These are phyloP conservation scores for Leccinum rimulosum DNA, from an alignment of 768 basidiomycete genomes.

Conservation along the genomic window DNA sequence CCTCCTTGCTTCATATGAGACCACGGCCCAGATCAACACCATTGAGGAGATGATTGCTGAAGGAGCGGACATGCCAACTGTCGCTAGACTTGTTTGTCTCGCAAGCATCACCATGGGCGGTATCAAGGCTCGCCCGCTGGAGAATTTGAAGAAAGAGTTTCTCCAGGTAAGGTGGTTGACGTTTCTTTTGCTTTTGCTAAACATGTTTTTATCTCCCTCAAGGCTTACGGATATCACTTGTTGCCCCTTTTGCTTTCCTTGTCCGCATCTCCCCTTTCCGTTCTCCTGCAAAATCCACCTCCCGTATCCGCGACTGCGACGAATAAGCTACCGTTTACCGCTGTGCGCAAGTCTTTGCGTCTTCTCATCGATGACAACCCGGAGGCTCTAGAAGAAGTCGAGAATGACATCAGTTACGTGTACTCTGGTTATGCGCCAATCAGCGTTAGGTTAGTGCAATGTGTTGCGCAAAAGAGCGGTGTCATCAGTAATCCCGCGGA, in stretches of 20 bases:
- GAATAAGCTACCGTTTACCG: slow-evolving; percentile 67
- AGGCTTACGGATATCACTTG: slow-evolving; percentile 76
- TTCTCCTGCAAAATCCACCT: slow-evolving; percentile 66
- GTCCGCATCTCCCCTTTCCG: slow-evolving; percentile 61
- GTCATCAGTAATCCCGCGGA: slow-evolving; percentile 78
- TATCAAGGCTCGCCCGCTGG: slow-evolving; percentile 82
- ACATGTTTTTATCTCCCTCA: slow-evolving; percentile 20
- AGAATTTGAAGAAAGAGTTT: slow-evolving; percentile 88
- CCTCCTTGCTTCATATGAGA: slow-evolving; percentile 90
- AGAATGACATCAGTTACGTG: slow-evolving; percentile 93
- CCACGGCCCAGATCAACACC: slow-evolving; percentile 70
- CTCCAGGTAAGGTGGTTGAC: slow-evolving; percentile 56
- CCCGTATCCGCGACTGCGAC: slow-evolving; percentile 47
- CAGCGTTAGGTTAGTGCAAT: slow-evolving; percentile 88
- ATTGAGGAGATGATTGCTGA: slow-evolving; percentile 92
- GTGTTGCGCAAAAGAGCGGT: slow-evolving; percentile 86
- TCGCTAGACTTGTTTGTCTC: slow-evolving; percentile 81
- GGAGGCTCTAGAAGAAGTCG: slow-evolving; percentile 74
- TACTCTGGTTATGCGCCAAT: slow-evolving; percentile 98
- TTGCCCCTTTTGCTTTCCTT: slow-evolving; percentile 67
- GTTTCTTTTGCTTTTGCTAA: background rate
- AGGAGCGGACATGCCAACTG: slow-evolving; percentile 75
- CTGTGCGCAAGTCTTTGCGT: slow-evolving; percentile 78
- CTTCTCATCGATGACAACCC: slow-evolving; percentile 88
- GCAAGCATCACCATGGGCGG: slow-evolving; percentile 83